A percentile compares a stretch with the other conserved stretches of the same genome.
phyloP scores from a whole-genome alignment of 192 early-diverging fungal species.

The Haplosporangium gracile region DNA sequence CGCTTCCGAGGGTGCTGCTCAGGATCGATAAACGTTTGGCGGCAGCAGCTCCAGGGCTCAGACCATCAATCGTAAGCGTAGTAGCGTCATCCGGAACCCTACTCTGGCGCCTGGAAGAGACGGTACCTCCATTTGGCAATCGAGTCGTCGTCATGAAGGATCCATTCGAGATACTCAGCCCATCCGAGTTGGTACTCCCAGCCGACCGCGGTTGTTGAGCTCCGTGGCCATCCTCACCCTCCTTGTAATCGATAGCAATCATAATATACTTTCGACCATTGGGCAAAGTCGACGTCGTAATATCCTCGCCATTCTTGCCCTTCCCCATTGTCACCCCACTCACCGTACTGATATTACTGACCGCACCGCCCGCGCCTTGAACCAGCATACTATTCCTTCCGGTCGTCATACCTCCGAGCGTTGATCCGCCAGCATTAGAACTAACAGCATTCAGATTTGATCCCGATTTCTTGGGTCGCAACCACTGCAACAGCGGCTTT shows the following conservation, averaged over 20 bases:
- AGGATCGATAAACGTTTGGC: slow-evolving; percentile 28
- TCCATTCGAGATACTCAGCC: background rate
- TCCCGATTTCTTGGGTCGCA: slow-evolving; percentile 32
- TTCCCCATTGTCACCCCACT: slow-evolving; percentile 15
- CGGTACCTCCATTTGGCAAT: background rate
- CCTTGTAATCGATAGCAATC: slow-evolving; percentile 51
- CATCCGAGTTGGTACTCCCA: background rate
- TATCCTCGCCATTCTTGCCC: slow-evolving; percentile 13
- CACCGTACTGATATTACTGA: slow-evolving; percentile 21
- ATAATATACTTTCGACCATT: slow-evolving; percentile 52
- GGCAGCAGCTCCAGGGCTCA: background rate
- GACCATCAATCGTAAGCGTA: background rate
- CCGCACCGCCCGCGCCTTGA: background rate
- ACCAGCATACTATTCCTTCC: slow-evolving; percentile 16
- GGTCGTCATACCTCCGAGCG: background rate
- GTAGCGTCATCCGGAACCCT: slow-evolving; percentile 10
- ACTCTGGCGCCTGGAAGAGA: slow-evolving; percentile 28
- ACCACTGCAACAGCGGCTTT: slow-evolving; percentile 17
- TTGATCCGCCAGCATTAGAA: background rate
- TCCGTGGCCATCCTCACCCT: background rate
- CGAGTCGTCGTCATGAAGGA: background rate
- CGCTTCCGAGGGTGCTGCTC: slow-evolving; percentile 4
- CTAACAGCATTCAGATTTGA: background rate
- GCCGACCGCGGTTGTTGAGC: background rate
- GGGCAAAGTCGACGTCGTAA: slow-evolving; percentile 21